Conservation (phyloP, 345 rosid species). For the Syzygium grande region DNA sequence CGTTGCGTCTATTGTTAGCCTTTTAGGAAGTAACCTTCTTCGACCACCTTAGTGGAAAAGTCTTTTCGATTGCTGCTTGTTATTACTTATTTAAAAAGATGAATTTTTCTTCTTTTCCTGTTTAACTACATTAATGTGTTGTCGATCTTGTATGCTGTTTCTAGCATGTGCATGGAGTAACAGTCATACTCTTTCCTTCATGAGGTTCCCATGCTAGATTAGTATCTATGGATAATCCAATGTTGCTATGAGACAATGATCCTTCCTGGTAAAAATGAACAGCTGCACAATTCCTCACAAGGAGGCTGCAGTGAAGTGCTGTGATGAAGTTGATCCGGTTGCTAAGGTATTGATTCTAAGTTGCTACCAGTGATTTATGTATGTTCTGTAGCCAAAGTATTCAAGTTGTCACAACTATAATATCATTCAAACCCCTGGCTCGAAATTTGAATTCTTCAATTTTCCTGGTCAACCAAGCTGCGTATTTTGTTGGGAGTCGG, state of each 20-base stretch:
- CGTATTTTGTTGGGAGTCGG: background rate
- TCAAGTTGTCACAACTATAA: background rate
- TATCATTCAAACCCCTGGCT: background rate
- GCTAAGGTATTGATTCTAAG: slow-evolving; percentile 49
- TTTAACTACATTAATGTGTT: background rate
- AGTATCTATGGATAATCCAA: background rate
- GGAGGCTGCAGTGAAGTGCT: slow-evolving; percentile 72
- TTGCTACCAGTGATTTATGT: background rate
- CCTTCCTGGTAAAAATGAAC: slow-evolving; percentile 6
- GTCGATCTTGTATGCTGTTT: background rate
- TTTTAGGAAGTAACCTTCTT: background rate
- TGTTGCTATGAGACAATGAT: background rate
- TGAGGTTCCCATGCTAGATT: background rate
- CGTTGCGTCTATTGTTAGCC: background rate
- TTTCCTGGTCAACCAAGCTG: background rate
- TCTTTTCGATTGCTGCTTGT: background rate
- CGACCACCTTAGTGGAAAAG: background rate
- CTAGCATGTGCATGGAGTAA: background rate
- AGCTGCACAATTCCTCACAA: slow-evolving; percentile 94
- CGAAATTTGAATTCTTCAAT: background rate
- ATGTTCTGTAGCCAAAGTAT: background rate
- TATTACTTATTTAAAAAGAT: background rate
- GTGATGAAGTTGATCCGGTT: slow-evolving; percentile 85
- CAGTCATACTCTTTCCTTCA: background rate
- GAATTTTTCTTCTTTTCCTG: background rate